These are phyloP conservation scores for Pueraria montana DNA, from an alignment of 306 rosid species.

Conservation along the genomic window DNA sequence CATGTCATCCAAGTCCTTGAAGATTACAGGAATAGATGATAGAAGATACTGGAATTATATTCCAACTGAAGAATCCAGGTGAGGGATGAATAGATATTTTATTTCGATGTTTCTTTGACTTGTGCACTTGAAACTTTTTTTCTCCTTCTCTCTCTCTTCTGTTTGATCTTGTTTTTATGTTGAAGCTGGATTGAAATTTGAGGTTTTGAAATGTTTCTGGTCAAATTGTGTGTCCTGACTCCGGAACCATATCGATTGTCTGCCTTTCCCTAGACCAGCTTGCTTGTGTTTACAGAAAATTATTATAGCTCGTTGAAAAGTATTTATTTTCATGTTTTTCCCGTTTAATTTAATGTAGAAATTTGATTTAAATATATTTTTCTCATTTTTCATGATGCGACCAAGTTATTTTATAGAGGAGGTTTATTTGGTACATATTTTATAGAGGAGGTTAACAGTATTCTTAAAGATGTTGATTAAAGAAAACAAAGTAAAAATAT, in stretches of 20 bases:
- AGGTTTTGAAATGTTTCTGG: conserved; percentile 34
- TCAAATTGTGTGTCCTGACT: conserved; percentile 38
- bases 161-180: neutral
- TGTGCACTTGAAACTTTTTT: neutral
- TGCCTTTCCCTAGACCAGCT: neutral
- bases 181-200: neutral
- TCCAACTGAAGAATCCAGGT: conserved; percentile 92
- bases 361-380: neutral
- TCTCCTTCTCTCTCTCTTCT: rapidly evolving
- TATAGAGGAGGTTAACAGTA: neutral
- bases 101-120: conserved; percentile 11
- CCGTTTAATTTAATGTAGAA: neutral
- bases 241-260: neutral
- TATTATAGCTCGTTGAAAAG: conserved; percentile 23
- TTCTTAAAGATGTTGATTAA: too few relatives aligned
- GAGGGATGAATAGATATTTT: conserved; percentile 13
- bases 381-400: neutral
- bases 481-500: too few relatives aligned
- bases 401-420: neutral
- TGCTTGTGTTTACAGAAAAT: neutral
- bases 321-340: neutral
- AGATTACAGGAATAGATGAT: conserved; percentile 90
- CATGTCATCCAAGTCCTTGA: conserved; percentile 79
- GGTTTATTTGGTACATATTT: too few relatives aligned
- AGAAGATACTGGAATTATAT: conserved; percentile 89